phyloP scores from a whole-genome alignment of 2,329 filamentous ascomycete genomes.

The Blumeria graminis region DNA sequence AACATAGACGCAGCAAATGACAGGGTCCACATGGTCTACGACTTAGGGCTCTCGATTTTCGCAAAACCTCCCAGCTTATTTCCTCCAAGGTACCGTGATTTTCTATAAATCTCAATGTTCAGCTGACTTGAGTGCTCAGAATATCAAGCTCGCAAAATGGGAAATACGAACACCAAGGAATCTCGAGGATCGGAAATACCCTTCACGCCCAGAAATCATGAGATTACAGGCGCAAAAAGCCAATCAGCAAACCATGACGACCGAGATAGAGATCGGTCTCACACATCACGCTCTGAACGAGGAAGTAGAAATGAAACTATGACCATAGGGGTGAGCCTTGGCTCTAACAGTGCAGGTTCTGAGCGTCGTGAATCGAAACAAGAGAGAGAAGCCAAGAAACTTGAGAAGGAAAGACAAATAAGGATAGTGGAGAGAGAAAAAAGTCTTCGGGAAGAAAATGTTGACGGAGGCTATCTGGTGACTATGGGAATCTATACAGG shows the following conservation, averaged over 20 bases:
- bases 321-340: constrained; percentile 13
- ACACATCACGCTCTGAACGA: constrained; percentile 11
- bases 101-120: constrained; percentile 8
- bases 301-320: constrained; percentile 14
- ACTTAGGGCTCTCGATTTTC: too few species aligned
- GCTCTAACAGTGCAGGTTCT: constrained; percentile 9
- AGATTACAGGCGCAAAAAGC: constrained; percentile 6
- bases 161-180: constrained; percentile 13
- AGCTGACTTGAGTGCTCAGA: constrained; percentile 9
- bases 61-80: too few species aligned
- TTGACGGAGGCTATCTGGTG: constrained; percentile 85
- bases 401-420: constrained; percentile 56
- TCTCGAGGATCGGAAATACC: constrained; percentile 12
- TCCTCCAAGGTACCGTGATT: background rate
- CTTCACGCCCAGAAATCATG: constrained; percentile 4
- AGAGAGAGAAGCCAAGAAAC: constrained; percentile 65
- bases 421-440: constrained; percentile 68
- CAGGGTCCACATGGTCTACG: too few species aligned
- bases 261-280: constrained; percentile 6
- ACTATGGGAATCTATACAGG: constrained; percentile 88
- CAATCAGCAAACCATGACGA: constrained; percentile 10
- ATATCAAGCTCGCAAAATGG: constrained; percentile 13
- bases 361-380: constrained; percentile 64
- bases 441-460: constrained; percentile 74
- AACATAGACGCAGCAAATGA: too few species aligned